Conservation (phyloP, 306 rosid species). For the Oxytropis ochrocephala region DNA sequence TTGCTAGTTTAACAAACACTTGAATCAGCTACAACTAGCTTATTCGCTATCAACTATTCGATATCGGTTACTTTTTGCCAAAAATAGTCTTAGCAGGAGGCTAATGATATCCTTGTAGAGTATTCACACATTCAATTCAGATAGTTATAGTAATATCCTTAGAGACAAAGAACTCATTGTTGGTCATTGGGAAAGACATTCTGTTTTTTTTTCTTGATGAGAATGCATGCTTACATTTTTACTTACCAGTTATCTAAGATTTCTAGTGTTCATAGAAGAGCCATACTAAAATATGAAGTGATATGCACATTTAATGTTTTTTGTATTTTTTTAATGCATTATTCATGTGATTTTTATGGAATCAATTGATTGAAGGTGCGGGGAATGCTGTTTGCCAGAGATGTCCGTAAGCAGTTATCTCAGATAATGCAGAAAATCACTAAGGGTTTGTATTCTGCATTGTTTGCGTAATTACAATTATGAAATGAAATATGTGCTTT, state of each 20-base stretch:
- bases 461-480: constrained; percentile 14
- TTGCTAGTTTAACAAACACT: too few relatives aligned
- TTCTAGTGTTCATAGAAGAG: constrained; percentile 13
- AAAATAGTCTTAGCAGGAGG: neutral
- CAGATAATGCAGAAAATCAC: constrained; percentile 86
- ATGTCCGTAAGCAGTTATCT: constrained; percentile 77
- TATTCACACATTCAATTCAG: constrained; percentile 5
- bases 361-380: constrained; percentile 62
- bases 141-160: neutral
- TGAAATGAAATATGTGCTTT: constrained; percentile 11
- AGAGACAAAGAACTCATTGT: neutral
- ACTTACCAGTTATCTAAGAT: neutral
- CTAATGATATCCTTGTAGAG: neutral
- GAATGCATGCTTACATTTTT: constrained; percentile 1
- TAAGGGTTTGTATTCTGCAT: constrained; percentile 53
- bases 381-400: constrained; percentile 88
- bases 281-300: neutral
- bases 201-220: constrained; percentile 17
- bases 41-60: too few relatives aligned
- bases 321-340: neutral
- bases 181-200: neutral
- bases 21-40: too few relatives aligned
- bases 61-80: too few relatives aligned
- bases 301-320: neutral
- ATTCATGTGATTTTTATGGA: constrained; percentile 16